Evolutionary conservation across 176 grass and related monocot species (phyloP), one percentile per base, ranked within the genome.

Genomic region (Secale cereale): DNA sequence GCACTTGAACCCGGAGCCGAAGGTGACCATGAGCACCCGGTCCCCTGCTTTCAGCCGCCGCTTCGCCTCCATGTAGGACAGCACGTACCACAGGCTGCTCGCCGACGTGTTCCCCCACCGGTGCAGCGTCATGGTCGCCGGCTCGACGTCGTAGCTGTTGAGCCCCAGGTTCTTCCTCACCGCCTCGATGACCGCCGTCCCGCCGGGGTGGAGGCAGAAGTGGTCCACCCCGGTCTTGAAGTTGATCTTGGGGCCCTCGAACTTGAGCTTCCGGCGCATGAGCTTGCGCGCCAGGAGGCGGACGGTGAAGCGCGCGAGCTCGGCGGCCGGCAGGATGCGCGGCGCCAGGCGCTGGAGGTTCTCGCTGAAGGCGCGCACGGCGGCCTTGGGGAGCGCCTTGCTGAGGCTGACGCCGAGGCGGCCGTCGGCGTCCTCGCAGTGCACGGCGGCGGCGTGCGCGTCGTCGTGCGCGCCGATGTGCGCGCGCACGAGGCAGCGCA

Each of bases 191-290:
- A 97, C 95, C 2, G 95, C 92, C 16, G 90, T 85, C 1, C 95
- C 95, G n/a, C 95, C 95, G 10, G 95, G 89, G 80, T 97, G 95
- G 6, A 94, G 91, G 78, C 95, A 97, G 85, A 97, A 97, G 86
- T 97, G 95, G 60, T 97, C 95, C 3, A 97, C 90, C 13, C 95
- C 95, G 0, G 90, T 77, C 84, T 85, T 92, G 88, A 97, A 97
- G 78, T 97, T 83, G 71, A 97, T 94, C 77, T 82, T 82, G 59
- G 81, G 78, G 17, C 80, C 81, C 46, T 43, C 60, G 22, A 12
- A 31, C 30, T 68, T 73, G 25, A 16, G 7, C 28, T 82, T 81
- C n/a, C 11, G 59, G 13, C 77, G 32, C 28, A 67, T 28, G 54
- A 94, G 65, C 83, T 94, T 97, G 23, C 87, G 90, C 22, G 70